Conservation (phyloP, 805 yeast species). For the Hanseniaspora lachancei region DNA sequence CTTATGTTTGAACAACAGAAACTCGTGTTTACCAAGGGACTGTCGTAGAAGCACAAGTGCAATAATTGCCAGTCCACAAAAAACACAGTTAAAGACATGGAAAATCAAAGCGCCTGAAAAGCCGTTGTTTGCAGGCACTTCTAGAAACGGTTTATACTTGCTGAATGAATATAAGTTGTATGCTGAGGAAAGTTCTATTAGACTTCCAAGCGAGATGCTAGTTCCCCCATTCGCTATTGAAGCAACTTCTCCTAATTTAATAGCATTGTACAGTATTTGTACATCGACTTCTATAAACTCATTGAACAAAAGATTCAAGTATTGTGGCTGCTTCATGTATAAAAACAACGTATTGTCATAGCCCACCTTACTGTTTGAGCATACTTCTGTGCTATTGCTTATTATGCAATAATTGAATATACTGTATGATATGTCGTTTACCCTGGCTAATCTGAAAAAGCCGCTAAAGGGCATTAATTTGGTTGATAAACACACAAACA, state of each 20-base stretch:
- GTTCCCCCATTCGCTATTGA: background rate
- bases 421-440: slow-evolving; percentile 12
- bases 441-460: background rate
- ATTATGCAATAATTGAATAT: slow-evolving; percentile 30
- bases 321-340: background rate
- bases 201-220: background rate
- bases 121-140: slow-evolving; percentile 45
- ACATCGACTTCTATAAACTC: background rate
- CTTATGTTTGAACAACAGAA: background rate
- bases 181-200: background rate
- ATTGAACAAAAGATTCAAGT: background rate
- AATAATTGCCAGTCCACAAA: slow-evolving; percentile 32
- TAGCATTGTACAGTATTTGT: background rate
- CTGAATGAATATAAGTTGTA: slow-evolving; percentile 14
- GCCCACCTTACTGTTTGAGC: background rate
- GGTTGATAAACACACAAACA: background rate
- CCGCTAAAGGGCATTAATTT: too few relatives aligned
- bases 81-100: slow-evolving; percentile 51
- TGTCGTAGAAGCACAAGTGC: background rate
- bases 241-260: background rate
- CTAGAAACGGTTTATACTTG: slow-evolving; percentile 35
- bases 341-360: background rate
- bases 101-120: slow-evolving; percentile 51
- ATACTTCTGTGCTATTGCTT: slow-evolving; percentile 32
- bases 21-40: too few relatives aligned